These are phyloP conservation scores for Eutrema japonicum DNA, from an alignment of 345 rosid species.

Conservation along the genomic window DNA sequence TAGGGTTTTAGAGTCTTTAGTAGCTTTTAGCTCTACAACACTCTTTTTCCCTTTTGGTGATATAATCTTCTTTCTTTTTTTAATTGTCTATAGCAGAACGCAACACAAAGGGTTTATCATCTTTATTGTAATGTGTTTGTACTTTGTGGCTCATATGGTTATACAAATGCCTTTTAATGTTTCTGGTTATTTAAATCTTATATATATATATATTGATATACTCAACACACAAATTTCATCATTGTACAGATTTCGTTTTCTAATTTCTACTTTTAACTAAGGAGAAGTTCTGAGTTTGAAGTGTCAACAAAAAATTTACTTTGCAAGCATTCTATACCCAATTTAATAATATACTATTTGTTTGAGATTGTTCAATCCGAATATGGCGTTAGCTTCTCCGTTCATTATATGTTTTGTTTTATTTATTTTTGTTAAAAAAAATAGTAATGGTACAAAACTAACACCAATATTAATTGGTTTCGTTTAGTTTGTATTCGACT, in stretches of 20 bases:
- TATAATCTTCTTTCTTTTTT: neutral
- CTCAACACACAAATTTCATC: slow-evolving; percentile 2
- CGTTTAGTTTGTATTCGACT: neutral
- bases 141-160: slow-evolving; percentile 33
- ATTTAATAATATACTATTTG: neutral
- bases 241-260: neutral
- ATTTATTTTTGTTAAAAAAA: neutral
- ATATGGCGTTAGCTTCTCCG: no score
- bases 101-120: slow-evolving; percentile 25
- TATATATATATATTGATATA: neutral
- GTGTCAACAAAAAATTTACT: neutral
- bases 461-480: neutral
- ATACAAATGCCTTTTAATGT: neutral
- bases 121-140: slow-evolving; percentile 15
- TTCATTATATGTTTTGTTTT: no score
- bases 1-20: slow-evolving; percentile 44
- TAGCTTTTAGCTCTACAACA: slow-evolving; percentile 42
- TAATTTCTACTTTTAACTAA: neutral
- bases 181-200: neutral
- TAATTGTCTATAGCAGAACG: slow-evolving; percentile 28
- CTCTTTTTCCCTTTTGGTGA: slow-evolving; percentile 39
- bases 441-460: neutral
- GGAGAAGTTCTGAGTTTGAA: neutral
- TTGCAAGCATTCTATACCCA: neutral
- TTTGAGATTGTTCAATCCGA: neutral